Conservation (phyloP, 371 early-diverging fungal genomes). For the Mycotypha africana region DNA sequence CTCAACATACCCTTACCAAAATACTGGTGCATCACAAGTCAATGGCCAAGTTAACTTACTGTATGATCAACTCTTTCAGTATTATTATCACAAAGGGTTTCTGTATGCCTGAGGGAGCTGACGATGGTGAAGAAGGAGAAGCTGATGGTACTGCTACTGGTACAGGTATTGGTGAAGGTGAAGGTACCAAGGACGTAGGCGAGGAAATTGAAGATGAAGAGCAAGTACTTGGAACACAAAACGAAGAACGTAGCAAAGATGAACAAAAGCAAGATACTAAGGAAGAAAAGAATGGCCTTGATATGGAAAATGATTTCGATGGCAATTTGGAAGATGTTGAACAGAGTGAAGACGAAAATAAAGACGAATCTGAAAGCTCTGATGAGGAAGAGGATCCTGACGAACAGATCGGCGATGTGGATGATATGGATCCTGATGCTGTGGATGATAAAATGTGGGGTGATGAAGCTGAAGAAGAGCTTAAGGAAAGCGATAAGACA, state of each 20-base stretch:
- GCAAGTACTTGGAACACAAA: constrained; percentile 85
- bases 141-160: constrained; percentile 67
- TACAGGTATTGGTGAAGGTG: constrained; percentile 95
- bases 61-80: constrained; percentile 67
- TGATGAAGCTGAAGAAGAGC: constrained; percentile 73
- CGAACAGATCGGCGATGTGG: constrained; percentile 90
- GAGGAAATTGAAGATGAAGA: constrained; percentile 96
- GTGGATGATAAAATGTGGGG: constrained; percentile 98
- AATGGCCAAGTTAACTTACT: constrained; percentile 59
- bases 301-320: constrained; percentile 95
- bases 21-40: constrained; percentile 66
- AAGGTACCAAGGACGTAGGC: constrained; percentile 92
- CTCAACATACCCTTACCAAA: constrained; percentile 55
- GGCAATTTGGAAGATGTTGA: constrained; percentile 89
- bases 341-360: constrained; percentile 59
- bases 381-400: constrained; percentile 69
- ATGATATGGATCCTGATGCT: constrained; percentile 81
- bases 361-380: constrained; percentile 41
- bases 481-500: constrained; percentile 60
- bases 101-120: constrained; percentile 70
- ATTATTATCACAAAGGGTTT: constrained; percentile 79
- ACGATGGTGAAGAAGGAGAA: constrained; percentile 58
- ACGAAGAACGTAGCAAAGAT: constrained; percentile 62
- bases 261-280: constrained; percentile 59
- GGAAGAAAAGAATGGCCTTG: constrained; percentile 90